phyloP scores from a whole-genome alignment of 2,329 filamentous ascomycete genomes.

The Monilinia laxa region DNA sequence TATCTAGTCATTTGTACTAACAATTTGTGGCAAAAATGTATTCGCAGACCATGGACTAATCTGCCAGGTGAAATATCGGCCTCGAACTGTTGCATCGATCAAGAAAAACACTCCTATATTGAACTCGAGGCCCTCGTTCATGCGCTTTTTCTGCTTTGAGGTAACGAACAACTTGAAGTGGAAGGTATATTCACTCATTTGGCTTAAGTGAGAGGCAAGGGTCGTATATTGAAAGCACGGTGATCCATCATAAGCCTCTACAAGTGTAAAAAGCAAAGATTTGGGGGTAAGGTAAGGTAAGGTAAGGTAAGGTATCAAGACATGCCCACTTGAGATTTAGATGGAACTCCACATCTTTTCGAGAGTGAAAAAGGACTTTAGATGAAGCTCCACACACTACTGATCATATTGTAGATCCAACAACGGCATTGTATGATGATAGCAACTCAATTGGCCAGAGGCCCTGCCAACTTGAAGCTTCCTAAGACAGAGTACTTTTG shows the following conservation, averaged over 20 bases:
- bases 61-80: conserved; percentile 2
- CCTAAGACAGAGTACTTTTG: conserved; percentile 4
- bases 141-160: neutral
- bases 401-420: conserved; percentile 23
- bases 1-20: conserved; percentile 9
- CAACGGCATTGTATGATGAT: conserved; percentile 4
- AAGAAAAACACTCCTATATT: neutral
- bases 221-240: neutral
- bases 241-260: conserved; percentile 2
- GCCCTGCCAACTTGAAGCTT: neutral
- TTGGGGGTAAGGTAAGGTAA: neutral
- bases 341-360: conserved; percentile 20
- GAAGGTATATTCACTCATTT: neutral
- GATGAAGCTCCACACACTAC: conserved; percentile 14
- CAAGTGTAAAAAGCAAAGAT: conserved; percentile 13
- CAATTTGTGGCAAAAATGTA: conserved; percentile 1
- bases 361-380: conserved; percentile 15
- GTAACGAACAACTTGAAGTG: conserved; percentile 1
- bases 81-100: neutral
- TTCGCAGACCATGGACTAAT: neutral
- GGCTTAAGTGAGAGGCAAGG: conserved; percentile 3
- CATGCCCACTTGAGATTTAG: conserved; percentile 19
- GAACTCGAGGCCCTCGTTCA: neutral
- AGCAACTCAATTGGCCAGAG: conserved; percentile 6
- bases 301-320: conserved; percentile 5